These are phyloP conservation scores for Lolium multiflorum DNA, from an alignment of 176 grass and related monocot species.

Conservation along the genomic window DNA sequence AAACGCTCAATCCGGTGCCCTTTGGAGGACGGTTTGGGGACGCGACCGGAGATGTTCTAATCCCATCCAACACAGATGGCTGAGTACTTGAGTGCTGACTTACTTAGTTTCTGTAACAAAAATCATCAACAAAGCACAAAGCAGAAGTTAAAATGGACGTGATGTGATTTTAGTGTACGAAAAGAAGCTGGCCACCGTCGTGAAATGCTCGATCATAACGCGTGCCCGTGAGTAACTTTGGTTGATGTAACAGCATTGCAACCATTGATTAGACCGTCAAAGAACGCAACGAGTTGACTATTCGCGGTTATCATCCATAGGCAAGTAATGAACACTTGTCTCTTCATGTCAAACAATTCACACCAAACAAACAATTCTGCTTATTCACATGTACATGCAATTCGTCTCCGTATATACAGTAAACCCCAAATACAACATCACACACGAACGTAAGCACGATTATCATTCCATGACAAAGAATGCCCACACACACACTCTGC, in stretches of 20 bases:
- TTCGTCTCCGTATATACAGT: neutral
- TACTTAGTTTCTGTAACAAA: neutral
- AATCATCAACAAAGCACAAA: neutral
- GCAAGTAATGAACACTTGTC: neutral
- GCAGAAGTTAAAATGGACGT: neutral
- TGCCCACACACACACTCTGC: neutral
- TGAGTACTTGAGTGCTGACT: neutral
- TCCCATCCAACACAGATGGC: neutral
- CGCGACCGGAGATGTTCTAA: neutral
- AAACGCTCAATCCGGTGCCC: no score
- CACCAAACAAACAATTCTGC: neutral
- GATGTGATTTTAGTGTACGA: neutral
- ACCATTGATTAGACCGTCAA: neutral
- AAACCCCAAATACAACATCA: neutral
- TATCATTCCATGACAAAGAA: neutral
- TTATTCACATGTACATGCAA: slow-evolving; percentile 28
- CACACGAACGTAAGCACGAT: neutral
- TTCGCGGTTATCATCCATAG: no score
- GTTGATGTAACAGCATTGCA: neutral
- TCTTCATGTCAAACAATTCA: neutral
- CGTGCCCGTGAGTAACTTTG: neutral
- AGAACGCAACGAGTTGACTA: neutral
- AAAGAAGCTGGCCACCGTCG: neutral
- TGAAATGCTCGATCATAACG: slow-evolving; percentile 1
- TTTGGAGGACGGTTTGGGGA: no score